Base-by-base conservation (phyloP, 192 early-diverging fungal species). In the Umbelopsis sp. region DNA sequence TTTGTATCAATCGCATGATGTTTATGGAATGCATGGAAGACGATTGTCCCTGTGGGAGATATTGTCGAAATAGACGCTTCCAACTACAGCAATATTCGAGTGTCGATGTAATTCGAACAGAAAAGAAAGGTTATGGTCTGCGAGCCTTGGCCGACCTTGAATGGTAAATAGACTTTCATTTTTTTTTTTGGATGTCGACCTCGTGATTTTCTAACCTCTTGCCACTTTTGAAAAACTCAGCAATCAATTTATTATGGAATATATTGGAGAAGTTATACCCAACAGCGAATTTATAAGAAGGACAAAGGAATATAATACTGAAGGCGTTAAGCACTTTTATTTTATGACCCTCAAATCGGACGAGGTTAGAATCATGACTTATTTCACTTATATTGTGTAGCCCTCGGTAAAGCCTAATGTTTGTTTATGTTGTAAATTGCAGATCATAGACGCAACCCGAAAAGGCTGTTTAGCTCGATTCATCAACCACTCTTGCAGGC, bases 401-500 rank as follows among this genome's bases (percentile, higher is more conserved):
- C 11, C 7, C 12, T 11, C 16, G 54, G 21, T 8, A 41, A 53
- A 12, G 52, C 34, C 32, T 22, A 56, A 65, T 31, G 59, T 47
- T 2, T 25, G 62, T 14, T 56, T 43, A 51, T 50, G 68, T 49
- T 68, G 21, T 71, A 41, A 17, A 34, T 53, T 32, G 4, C 65
- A 96, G 86, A 87, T 97, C 51, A 97, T 99, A 68, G 98, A 99
- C 75, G 98, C 98, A 14, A 95, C 92, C 6, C 88, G 91, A 66
- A 94, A 91, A 66, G 98, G 98, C 17, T 96, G 95, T 69, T 82
- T 96, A 32, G 93, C 96, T 25, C 89, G 98, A 25, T 99, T 98
- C 73, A 96, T 99, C 80, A 99, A 99, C 81, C 98, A 99, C 79
- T 94, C 92, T 69, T 99, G 98, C 81, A 86, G 87, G 31, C 96